Evolutionary conservation across 1,284 basidiomycete genomes (phyloP).

Genomic region (Malassezia equina): DNA sequence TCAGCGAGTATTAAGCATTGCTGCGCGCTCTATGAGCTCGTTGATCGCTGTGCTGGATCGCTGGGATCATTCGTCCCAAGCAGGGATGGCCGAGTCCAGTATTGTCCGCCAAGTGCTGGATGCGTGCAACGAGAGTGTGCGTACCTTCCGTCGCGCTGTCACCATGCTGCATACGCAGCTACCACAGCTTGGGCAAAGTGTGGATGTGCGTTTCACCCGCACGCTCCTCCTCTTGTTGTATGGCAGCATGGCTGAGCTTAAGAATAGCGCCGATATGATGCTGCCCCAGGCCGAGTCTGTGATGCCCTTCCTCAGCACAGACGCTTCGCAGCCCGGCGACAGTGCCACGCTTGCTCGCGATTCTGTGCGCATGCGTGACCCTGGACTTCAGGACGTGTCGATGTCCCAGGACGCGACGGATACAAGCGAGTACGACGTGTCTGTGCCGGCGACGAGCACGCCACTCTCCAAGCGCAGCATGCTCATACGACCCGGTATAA

Average conservation of each 20-base stretch:
- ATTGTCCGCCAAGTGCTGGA: conserved; percentile 72
- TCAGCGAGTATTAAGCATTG: conserved; percentile 51
- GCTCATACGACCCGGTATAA: background rate
- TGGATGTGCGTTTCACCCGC: conserved; percentile 77
- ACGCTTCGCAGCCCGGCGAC: background rate
- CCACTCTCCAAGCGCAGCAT: background rate
- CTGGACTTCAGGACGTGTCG: background rate
- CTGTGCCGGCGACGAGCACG: conserved; percentile 1
- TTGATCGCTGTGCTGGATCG: conserved; percentile 82
- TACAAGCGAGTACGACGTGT: background rate
- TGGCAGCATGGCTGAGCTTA: conserved; percentile 79
- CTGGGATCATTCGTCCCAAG: conserved; percentile 73
- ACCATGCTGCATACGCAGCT: conserved; percentile 72
- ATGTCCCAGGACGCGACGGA: conserved; percentile 9
- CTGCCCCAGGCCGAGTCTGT: conserved; percentile 64
- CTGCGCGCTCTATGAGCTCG: conserved; percentile 67
- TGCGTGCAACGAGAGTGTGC: conserved; percentile 72
- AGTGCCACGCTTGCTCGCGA: background rate
- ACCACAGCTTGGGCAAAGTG: conserved; percentile 58
- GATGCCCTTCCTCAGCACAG: conserved; percentile 22
- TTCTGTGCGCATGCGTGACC: background rate
- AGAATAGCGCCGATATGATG: conserved; percentile 72
- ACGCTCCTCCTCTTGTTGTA: conserved; percentile 80
- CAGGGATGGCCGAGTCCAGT: conserved; percentile 58
- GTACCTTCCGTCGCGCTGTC: conserved; percentile 75